Base-by-base conservation (phyloP, 1,284 basidiomycete species). In the Ganoderma lingzhi region DNA sequence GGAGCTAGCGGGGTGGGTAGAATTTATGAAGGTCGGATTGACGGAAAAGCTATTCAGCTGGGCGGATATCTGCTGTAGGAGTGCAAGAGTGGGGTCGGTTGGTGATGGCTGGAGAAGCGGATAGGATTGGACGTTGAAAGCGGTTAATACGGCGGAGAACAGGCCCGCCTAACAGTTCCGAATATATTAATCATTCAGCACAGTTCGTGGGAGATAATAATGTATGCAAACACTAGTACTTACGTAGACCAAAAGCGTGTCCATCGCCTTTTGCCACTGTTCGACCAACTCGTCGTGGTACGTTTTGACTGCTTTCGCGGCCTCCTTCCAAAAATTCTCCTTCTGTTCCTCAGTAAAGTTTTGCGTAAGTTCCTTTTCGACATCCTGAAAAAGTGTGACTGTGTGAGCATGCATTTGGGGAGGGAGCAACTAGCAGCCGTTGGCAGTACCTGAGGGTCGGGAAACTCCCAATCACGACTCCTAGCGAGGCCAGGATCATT, bases 1-100 rank as follows among this genome's bases (percentile, higher is more conserved):
- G 48, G 39, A 66, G 66, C 41, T 41, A 44, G 44, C 62, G 60
- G 60, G 70, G 58, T 51, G 79, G n/a, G 67, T 69, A 14, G 67
- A 62, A 32, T 69, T 69, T 9, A 68, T n/a, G 28, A 68, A 64
- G 23, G 62, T 23, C 1, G 62, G 67, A 17, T 28, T 61, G 19
- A 64, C 6, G 10, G 63, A n/a, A 37, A 62, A 65, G 39, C 48
- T 62, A 3, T 64, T 41, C 6, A 69, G 28, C 35, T 68, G 67
- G 14, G 44, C 23, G 4, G 67, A 68, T 30, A 68, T 51, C 15
- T 64, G 67, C 35, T 53, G 35, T 15, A 69, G 41, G 15, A 62
- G 10, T 3, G 32, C 63, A 10, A 65, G 45, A 3, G 30, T 30
- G 9, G 63, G 51, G n/a, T 69, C 63, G 10, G 58, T 35, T 15